Evolutionary conservation across 1,139 yeast genomes (phyloP).

Genomic region (Yamadazyma pseudoaaseri): DNA sequence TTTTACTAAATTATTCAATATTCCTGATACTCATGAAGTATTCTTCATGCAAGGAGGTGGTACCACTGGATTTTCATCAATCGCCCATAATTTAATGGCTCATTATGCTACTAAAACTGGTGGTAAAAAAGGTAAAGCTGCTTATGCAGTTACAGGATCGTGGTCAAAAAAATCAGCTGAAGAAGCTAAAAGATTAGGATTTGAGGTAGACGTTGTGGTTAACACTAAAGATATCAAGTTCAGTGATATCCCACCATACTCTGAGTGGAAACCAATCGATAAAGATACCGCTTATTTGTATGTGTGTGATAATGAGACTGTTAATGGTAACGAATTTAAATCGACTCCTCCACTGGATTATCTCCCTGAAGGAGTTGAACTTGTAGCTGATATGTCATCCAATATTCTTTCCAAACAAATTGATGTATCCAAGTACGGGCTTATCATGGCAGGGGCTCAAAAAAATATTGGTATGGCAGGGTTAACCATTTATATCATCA

Average conservation of each 20-base stretch:
- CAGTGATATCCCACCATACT: slow-evolving; percentile 65
- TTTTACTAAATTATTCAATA: slow-evolving; percentile 57
- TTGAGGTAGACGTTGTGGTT: slow-evolving; percentile 67
- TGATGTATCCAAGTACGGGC: slow-evolving; percentile 82
- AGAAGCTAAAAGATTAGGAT: slow-evolving; percentile 84
- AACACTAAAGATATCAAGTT: slow-evolving; percentile 66
- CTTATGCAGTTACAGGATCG: slow-evolving; percentile 85
- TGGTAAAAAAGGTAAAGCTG: slow-evolving; percentile 75
- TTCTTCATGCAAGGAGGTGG: slow-evolving; percentile 98
- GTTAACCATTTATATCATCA: slow-evolving; percentile 83
- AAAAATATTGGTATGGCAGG: slow-evolving; percentile 98
- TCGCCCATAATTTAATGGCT: slow-evolving; percentile 81
- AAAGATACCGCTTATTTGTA: slow-evolving; percentile 77
- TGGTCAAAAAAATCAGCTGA: slow-evolving; percentile 90
- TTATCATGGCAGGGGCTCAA: slow-evolving; percentile 94
- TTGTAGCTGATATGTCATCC: slow-evolving; percentile 94
- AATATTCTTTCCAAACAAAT: slow-evolving; percentile 79
- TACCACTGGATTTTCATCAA: slow-evolving; percentile 88
- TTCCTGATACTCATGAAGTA: slow-evolving; percentile 93
- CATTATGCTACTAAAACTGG: slow-evolving; percentile 59
- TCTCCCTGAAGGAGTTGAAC: slow-evolving; percentile 66
- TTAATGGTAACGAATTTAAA: slow-evolving; percentile 86
- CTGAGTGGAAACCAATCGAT: slow-evolving; percentile 55
- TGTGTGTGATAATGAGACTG: slow-evolving; percentile 95
- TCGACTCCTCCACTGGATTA: slow-evolving; percentile 47